Percentiles rank a stretch among this genome's conserved stretches.
phyloP scores from a whole-genome alignment of 164 flowering plant species.

The Vitis riparia region DNA sequence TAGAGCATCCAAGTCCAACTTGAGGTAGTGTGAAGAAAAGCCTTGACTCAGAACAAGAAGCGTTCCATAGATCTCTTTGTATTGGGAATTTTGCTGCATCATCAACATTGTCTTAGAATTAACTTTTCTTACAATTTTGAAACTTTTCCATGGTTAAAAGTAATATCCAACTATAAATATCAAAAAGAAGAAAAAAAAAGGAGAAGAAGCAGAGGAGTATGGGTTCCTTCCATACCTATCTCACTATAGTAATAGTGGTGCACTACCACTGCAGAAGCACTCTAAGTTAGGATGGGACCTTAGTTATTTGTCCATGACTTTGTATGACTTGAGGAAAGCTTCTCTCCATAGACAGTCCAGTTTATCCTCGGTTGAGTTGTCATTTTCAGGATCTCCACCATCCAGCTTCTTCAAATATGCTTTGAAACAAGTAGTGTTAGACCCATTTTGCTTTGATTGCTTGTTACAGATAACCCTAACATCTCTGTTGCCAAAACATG shows the following conservation, averaged over 20 bases:
- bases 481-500: conserved; percentile 44
- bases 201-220: neutral
- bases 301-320: conserved; percentile 89
- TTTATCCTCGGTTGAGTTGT: conserved; percentile 45
- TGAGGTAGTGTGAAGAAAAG: no score
- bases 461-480: conserved; percentile 89
- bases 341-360: conserved; percentile 61
- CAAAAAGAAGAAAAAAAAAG: neutral
- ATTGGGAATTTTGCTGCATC: no score
- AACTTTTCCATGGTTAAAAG: no score
- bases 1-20: conserved; percentile 70
- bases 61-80: no score
- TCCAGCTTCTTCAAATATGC: conserved; percentile 36
- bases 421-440: conserved; percentile 40
- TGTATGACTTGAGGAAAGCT: conserved; percentile 75
- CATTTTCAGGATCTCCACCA: conserved; percentile 38
- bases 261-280: conserved; percentile 90
- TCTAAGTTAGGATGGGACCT: conserved; percentile 77
- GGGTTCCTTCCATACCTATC: conserved; percentile 52
- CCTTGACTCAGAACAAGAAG: no score
- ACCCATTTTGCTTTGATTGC: conserved; percentile 42
- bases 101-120: no score
- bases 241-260: conserved; percentile 86
- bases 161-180: no score
- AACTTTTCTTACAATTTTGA: no score